Percentiles rank a stretch among this genome's conserved stretches.
These are phyloP conservation scores for Lanmaoa rubissima DNA, from an alignment of 768 basidiomycete genomes.

Conservation along the genomic window DNA sequence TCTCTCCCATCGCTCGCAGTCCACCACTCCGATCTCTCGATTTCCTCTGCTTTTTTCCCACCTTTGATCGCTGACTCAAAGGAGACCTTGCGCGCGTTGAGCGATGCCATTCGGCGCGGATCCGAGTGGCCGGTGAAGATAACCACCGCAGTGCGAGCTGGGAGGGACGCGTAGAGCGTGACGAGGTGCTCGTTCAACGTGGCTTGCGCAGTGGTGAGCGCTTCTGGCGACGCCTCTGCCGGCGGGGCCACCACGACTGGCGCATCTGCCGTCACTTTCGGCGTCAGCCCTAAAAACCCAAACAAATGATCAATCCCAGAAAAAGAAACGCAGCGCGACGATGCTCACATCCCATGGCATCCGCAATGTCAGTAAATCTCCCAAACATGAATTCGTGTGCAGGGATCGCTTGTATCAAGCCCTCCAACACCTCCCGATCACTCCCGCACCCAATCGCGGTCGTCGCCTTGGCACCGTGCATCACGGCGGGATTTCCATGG, in stretches of 20 bases:
- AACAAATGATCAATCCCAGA: neutral
- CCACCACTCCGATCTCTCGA: slow-evolving; percentile 64
- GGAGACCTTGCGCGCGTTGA: slow-evolving; percentile 65
- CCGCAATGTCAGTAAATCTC: slow-evolving; percentile 79
- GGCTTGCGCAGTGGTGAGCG: slow-evolving; percentile 38
- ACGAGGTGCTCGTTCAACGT: slow-evolving; percentile 61
- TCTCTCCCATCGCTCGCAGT: slow-evolving; percentile 70
- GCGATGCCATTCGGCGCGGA: slow-evolving; percentile 72
- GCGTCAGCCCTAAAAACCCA: slow-evolving; percentile 53
- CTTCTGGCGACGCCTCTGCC: slow-evolving; percentile 35
- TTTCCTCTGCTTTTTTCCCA: slow-evolving; percentile 56
- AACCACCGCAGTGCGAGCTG: slow-evolving; percentile 76
- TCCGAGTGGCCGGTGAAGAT: slow-evolving; percentile 89
- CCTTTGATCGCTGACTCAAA: slow-evolving; percentile 67
- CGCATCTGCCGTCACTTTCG: slow-evolving; percentile 44
- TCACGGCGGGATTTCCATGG: slow-evolving; percentile 76
- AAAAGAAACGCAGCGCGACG: neutral
- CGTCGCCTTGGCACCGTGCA: slow-evolving; percentile 83
- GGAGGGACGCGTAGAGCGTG: slow-evolving; percentile 64
- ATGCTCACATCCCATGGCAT: slow-evolving; percentile 73
- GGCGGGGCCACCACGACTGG: slow-evolving; percentile 20
- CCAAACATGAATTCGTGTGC: slow-evolving; percentile 83
- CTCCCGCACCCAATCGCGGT: slow-evolving; percentile 70
- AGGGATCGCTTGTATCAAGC: slow-evolving; percentile 54
- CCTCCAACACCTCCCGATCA: slow-evolving; percentile 82